A percentile compares a stretch with the other conserved stretches of the same genome.
Conservation (phyloP, 2,329 filamentous ascomycete genomes). For the Colletotrichum liaoningense region DNA sequence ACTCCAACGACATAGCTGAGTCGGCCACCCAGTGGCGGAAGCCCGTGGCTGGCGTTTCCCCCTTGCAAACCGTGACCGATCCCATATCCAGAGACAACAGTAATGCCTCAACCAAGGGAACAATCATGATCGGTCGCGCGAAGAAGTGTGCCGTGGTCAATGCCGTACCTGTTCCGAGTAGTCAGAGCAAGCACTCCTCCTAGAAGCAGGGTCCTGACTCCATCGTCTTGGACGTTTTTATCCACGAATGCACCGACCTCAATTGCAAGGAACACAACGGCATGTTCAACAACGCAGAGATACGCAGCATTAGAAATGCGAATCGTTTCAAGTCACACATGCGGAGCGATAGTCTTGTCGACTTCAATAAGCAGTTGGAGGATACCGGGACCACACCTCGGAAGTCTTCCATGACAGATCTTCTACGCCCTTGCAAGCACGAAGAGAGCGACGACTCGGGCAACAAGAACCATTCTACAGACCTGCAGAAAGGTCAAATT, state of each 20-base stretch:
- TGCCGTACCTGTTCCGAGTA: background rate
- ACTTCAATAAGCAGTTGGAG: conserved; percentile 15
- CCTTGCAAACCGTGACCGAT: background rate
- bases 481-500: background rate
- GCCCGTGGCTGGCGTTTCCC: conserved; percentile 5
- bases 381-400: conserved; percentile 9
- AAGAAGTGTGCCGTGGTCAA: background rate
- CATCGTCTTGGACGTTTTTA: conserved; percentile 26
- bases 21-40: conserved; percentile 17
- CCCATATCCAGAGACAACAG: conserved; percentile 1
- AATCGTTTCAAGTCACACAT: conserved; percentile 16
- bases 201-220: conserved; percentile 20
- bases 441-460: background rate
- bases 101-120: background rate
- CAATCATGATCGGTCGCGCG: background rate
- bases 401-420: conserved; percentile 23
- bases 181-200: background rate
- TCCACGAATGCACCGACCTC: conserved; percentile 18
- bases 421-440: background rate
- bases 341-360: background rate
- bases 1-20: conserved; percentile 11
- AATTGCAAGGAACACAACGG: conserved; percentile 8
- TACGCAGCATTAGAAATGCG: conserved; percentile 28
- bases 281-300: conserved; percentile 27
- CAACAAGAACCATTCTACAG: background rate